These are phyloP conservation scores for Planoprotostelium fungivorum DNA, from an alignment of 78 protist species.

Conservation along the genomic window DNA sequence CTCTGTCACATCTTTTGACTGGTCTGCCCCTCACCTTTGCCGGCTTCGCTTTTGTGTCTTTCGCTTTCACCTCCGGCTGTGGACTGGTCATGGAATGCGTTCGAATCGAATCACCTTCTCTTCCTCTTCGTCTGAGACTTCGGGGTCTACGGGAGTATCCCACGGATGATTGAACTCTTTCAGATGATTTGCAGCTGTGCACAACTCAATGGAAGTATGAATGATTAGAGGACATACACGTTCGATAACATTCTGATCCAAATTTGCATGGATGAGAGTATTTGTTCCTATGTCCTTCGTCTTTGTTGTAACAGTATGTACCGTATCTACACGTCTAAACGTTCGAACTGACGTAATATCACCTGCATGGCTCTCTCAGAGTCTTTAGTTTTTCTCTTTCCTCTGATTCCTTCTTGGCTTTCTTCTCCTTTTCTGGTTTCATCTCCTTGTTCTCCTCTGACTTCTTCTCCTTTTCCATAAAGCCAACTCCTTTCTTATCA, in stretches of 20 bases:
- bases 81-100: no score
- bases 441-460: background rate
- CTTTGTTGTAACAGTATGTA: background rate
- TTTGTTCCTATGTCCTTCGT: background rate
- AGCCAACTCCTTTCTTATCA: no score
- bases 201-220: background rate
- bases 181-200: background rate
- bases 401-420: background rate
- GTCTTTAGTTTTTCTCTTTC: background rate
- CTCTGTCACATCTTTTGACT: no score
- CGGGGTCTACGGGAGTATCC: background rate
- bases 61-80: background rate
- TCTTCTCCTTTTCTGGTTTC: background rate
- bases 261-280: background rate
- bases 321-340: no score
- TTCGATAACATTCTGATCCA: background rate
- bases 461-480: background rate
- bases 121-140: background rate
- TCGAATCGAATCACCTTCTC: no score
- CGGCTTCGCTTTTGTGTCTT: background rate
- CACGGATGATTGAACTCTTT: background rate
- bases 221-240: background rate
- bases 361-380: background rate
- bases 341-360: no score
- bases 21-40: no score